Evolutionary conservation across 192 early-diverging fungal species (phyloP), one percentile per base, ranked within the genome.

Genomic region (Pilobolus umbonatus): DNA sequence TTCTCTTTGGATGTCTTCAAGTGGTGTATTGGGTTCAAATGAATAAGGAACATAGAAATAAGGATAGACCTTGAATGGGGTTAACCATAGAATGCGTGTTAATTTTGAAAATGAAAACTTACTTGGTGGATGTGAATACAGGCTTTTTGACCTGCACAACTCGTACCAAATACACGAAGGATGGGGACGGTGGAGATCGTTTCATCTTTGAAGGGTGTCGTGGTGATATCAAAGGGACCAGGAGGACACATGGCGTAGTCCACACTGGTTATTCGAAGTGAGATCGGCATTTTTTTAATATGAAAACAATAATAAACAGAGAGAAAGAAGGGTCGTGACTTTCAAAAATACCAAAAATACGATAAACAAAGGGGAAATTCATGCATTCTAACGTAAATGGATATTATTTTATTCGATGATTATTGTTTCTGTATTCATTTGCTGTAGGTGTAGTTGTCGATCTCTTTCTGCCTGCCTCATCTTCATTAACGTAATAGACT

Each of bases 111-210:
- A 14, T 21, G 29, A 9, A 45, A 1, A 10, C 25, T 62, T 65
- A 88, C 86, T 65, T 87, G 80, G 53, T 96, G 94, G 10, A 96
- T 62, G 64, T 93, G 92, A n/a, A 94, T 43, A 67, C 88, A 89
- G 14, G 77, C 75, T 59, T 85, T 82, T 75, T 93, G 91, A 0
- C 86, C 86, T 30, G 56, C 67, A 28, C 60, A 67, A 3, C 88
- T 88, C 0, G 84, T 65, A 2, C 91, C 92, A 69, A 88, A 96
- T n/a, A 94, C 74, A 9, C 94, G 77, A 48, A 96, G 63, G 5
- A 91, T 77, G n/a, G 87, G 85, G 8, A 88, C 87, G 34, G 74
- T 73, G 9, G 63, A 36, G 31, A 79, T 31, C 46, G 71, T 54
- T 21, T 62, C 53, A 7, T 69, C 64, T 42, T 64, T 60, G 42